phyloP scores from a whole-genome alignment of 2,329 filamentous ascomycete species.

The Penicillium nordicum region DNA sequence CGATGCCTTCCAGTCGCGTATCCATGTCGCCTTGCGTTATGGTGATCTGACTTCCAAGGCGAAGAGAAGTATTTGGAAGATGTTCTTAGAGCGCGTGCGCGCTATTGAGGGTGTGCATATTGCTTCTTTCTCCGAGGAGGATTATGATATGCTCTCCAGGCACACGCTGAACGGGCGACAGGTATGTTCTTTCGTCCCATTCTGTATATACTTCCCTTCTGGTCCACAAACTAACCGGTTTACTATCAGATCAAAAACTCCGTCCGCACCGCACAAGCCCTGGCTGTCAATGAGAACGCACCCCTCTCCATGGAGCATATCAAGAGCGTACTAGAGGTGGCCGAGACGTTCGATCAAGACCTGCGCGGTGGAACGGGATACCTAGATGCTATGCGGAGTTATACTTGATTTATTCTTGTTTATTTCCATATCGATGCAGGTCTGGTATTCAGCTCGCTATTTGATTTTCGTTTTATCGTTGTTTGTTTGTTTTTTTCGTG shows the following conservation, averaged over 20 bases:
- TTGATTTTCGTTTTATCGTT: background rate
- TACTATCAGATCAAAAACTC: conserved; percentile 75
- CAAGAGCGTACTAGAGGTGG: conserved; percentile 76
- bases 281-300: conserved; percentile 72
- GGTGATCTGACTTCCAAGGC: conserved; percentile 69
- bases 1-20: conserved; percentile 82
- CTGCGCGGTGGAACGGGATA: conserved; percentile 77
- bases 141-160: conserved; percentile 64
- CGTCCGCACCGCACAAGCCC: conserved; percentile 74
- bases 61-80: conserved; percentile 75
- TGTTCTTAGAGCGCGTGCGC: conserved; percentile 73
- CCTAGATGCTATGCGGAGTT: conserved; percentile 78
- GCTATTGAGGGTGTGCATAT: conserved; percentile 59
- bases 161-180: conserved; percentile 67
- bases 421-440: background rate
- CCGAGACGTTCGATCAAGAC: conserved; percentile 77
- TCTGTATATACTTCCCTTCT: background rate
- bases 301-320: conserved; percentile 75
- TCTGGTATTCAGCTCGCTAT: background rate
- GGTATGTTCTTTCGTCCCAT: conserved; percentile 39
- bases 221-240: background rate
- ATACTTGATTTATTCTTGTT: conserved; percentile 42
- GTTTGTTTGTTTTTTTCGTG: background rate
- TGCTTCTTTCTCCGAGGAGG: conserved; percentile 52
- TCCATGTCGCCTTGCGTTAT: conserved; percentile 81